Evolutionary conservation across 2,329 filamentous ascomycete genomes (phyloP).

Genomic region (Pestalotiopsis sp.): DNA sequence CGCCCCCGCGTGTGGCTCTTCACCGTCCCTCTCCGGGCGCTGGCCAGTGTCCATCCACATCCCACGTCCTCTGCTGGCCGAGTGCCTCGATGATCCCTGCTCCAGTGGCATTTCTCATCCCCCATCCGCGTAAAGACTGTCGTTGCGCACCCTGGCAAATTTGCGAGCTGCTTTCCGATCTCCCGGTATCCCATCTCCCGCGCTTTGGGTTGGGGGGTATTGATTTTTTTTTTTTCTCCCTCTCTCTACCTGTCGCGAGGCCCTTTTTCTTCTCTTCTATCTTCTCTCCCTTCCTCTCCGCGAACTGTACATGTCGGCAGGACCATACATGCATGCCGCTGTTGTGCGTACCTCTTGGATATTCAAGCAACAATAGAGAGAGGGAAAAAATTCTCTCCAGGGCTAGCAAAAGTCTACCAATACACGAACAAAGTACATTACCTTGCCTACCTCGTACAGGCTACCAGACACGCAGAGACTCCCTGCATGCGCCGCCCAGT

Average conservation of each 20-base stretch:
- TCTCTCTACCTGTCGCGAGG: not conserved
- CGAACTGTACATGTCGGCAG: not conserved
- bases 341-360: not conserved
- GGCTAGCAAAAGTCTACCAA: not conserved
- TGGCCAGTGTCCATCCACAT: not conserved
- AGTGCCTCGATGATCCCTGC: constrained; percentile 10
- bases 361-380: not conserved
- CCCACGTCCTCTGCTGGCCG: constrained; percentile 2
- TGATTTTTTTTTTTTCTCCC: not conserved
- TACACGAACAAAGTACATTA: not conserved
- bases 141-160: constrained; percentile 4
- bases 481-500: not conserved
- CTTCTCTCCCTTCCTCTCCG: not conserved
- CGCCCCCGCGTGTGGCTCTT: not conserved
- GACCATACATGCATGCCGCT: not conserved
- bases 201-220: not conserved
- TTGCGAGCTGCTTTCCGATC: constrained; percentile 26
- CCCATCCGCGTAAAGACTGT: constrained; percentile 6
- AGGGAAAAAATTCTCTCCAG: not conserved
- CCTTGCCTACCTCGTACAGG: not conserved
- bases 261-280: not conserved
- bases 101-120: constrained; percentile 9
- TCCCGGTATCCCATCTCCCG: constrained; percentile 28
- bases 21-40: not conserved
- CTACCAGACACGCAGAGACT: not conserved